These are phyloP conservation scores for Zymoseptoria tritici DNA, from an alignment of 2,329 filamentous ascomycete genomes.

Conservation along the genomic window DNA sequence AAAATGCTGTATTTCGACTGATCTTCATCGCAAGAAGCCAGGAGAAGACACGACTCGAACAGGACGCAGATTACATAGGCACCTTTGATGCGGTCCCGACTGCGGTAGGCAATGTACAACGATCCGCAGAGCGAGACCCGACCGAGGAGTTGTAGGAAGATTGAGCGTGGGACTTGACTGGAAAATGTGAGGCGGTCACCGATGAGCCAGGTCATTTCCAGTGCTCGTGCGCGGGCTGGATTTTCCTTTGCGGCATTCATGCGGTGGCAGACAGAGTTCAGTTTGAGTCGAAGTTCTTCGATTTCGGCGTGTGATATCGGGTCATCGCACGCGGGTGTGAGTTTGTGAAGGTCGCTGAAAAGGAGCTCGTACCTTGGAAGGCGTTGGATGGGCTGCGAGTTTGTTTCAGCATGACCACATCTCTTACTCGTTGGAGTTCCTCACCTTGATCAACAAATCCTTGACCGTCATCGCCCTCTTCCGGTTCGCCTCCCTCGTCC, in stretches of 20 bases:
- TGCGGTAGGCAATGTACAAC: conserved; percentile 76
- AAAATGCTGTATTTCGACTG: conserved; percentile 64
- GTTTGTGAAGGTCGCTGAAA: conserved; percentile 73
- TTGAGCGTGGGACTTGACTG: conserved; percentile 46
- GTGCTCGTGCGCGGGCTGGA: conserved; percentile 56
- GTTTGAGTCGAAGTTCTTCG: conserved; percentile 60
- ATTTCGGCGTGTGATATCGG: conserved; percentile 75
- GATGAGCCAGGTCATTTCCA: conserved; percentile 77
- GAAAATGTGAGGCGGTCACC: conserved; percentile 74
- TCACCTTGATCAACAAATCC: conserved; percentile 84
- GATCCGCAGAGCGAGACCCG: conserved; percentile 75
- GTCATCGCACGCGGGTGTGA: conserved; percentile 78
- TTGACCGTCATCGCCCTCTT: conserved; percentile 74
- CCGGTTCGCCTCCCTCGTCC: conserved; percentile 52
- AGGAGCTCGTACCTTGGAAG: conserved; percentile 86
- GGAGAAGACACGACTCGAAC: conserved; percentile 71
- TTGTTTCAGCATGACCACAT: background rate
- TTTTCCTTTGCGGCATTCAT: conserved; percentile 84
- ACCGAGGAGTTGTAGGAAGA: conserved; percentile 68
- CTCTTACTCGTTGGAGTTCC: conserved; percentile 4
- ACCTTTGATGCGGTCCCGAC: conserved; percentile 58
- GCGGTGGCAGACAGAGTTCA: conserved; percentile 67
- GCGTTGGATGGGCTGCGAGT: conserved; percentile 72
- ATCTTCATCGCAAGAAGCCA: conserved; percentile 61
- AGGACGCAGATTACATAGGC: conserved; percentile 78